Conservation (phyloP, 495 filamentous ascomycete genomes). For the Xylaria intraflava region DNA sequence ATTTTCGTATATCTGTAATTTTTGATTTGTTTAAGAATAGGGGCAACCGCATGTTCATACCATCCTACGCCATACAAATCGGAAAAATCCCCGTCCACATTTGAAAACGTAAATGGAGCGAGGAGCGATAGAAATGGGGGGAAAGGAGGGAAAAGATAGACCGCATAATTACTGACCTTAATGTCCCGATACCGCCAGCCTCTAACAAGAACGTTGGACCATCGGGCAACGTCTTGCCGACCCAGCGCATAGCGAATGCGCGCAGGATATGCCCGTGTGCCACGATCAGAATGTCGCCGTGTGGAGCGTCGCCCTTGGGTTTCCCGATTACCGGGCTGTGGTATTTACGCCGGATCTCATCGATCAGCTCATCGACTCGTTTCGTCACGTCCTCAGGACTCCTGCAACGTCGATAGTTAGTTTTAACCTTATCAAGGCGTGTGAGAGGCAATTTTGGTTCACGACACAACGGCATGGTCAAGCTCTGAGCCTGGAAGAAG, state of each 20-base stretch:
- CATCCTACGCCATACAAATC: too few relatives aligned
- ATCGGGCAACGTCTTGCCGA: slow-evolving; percentile 57
- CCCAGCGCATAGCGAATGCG: slow-evolving; percentile 88
- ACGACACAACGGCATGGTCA: too few relatives aligned
- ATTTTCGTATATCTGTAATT: not conserved
- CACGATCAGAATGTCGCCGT: slow-evolving; percentile 54
- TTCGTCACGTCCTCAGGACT: slow-evolving; percentile 57
- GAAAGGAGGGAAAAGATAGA: not conserved
- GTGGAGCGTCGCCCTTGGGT: slow-evolving; percentile 30
- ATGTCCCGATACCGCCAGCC: slow-evolving; percentile 77
- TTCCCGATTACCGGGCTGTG: slow-evolving; percentile 47
- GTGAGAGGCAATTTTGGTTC: too few relatives aligned
- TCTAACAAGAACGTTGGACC: slow-evolving; percentile 65
- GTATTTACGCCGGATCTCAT: slow-evolving; percentile 58
- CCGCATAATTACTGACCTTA: slow-evolving; percentile 46
- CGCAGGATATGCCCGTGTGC: slow-evolving; percentile 85
- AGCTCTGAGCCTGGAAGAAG: not conserved
- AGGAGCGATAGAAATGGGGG: not conserved
- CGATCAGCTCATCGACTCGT: slow-evolving; percentile 69
- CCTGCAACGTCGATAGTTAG: slow-evolving; percentile 21
- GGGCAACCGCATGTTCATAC: not conserved
- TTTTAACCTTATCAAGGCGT: not conserved
- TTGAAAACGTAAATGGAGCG: not conserved
- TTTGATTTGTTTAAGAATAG: not conserved
- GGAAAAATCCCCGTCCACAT: too few relatives aligned